Base-by-base conservation (phyloP, 1,284 basidiomycete genomes). In the Tilletia caries region DNA sequence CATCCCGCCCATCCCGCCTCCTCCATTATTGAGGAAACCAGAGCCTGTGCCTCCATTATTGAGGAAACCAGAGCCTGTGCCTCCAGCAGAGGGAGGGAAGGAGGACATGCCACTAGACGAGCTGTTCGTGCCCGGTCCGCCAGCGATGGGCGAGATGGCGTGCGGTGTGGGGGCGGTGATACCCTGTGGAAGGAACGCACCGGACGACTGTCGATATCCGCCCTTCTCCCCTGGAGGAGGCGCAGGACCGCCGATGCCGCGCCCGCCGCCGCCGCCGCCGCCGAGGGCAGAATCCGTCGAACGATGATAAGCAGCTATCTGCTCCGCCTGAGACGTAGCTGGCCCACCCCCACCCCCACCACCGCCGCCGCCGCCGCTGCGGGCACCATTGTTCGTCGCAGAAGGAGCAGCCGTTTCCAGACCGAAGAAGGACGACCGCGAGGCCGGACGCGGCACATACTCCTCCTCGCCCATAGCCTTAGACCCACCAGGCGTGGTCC, bases 1-100 rank as follows among this genome's bases (percentile, higher is more conserved):
- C n/a, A 74, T 68, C 43, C 75, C 72, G 37, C 71, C 73, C 62
- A 68, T 73, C 23, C 54, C 54, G 3, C 54, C 54, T 27, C 54
- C 27, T 60, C 48, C 48, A 27, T 10, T 44, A 20, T 20, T 44
- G 43, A n/a, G n/a, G n/a, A n/a, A n/a, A n/a, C 43, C 43, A 20
- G 20, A 10, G 43, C 43, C 43, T 44, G 43, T 44, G 43, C 43
- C 20, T 44, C 43, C 43, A 20, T 44, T n/a, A n/a, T n/a, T n/a
- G n/a, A n/a, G 43, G 43, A 20, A 44, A 20, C 43, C 43, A 44
- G 10, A 20, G 20, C 20, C 20, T 44, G 43, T 44, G 10, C 23
- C 12, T 52, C 50, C 50, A 52, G 50, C 50, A 52, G 12, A 8
- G 23, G n/a, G n/a, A n/a, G n/a, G n/a, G n/a, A n/a, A n/a, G n/a